Percentiles rank a stretch among this genome's conserved stretches.
These are phyloP conservation scores for Phaeosphaeriaceae sp. DNA, from an alignment of 2,329 filamentous ascomycete genomes.

Conservation along the genomic window DNA sequence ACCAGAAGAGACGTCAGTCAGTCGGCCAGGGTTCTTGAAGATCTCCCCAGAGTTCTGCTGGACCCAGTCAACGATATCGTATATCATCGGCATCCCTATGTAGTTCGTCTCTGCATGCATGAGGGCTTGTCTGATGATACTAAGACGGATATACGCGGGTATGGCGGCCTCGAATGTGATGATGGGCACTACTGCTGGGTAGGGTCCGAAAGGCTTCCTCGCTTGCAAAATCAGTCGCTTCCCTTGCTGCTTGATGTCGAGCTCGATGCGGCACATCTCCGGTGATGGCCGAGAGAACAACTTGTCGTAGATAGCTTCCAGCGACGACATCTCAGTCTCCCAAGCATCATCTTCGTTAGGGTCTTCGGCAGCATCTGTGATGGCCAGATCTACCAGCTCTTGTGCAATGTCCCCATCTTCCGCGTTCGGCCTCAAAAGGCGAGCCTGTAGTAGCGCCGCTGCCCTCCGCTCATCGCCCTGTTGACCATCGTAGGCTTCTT, in stretches of 20 bases:
- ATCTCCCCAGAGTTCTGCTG: slow-evolving; percentile 85
- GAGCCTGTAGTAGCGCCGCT: slow-evolving; percentile 79
- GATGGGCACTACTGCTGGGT: slow-evolving; percentile 74
- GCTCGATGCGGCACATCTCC: slow-evolving; percentile 73
- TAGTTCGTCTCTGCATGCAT: slow-evolving; percentile 74
- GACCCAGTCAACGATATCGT: slow-evolving; percentile 89
- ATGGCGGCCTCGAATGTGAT: slow-evolving; percentile 73
- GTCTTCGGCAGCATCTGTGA: slow-evolving; percentile 53
- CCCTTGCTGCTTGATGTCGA: slow-evolving; percentile 60
- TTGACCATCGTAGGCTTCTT: slow-evolving; percentile 75
- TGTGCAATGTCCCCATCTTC: slow-evolving; percentile 40
- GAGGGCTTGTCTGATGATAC: slow-evolving; percentile 80
- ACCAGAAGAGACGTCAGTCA: slow-evolving; percentile 84
- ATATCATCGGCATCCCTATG: slow-evolving; percentile 88
- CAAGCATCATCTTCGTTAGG: slow-evolving; percentile 67
- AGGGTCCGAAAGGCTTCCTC: slow-evolving; percentile 71
- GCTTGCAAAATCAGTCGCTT: slow-evolving; percentile 68
- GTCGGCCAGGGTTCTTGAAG: slow-evolving; percentile 81
- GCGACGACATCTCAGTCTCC: slow-evolving; percentile 83
- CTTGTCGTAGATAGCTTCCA: slow-evolving; percentile 87
- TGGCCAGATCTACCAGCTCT: slow-evolving; percentile 39
- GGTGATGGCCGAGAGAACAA: slow-evolving; percentile 61
- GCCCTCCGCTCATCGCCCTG: slow-evolving; percentile 77
- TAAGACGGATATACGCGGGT: slow-evolving; percentile 92
- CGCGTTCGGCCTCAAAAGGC: slow-evolving; percentile 60